These are phyloP conservation scores for Arabidopsis arenosa DNA, from an alignment of 345 rosid genomes.

Conservation along the genomic window DNA sequence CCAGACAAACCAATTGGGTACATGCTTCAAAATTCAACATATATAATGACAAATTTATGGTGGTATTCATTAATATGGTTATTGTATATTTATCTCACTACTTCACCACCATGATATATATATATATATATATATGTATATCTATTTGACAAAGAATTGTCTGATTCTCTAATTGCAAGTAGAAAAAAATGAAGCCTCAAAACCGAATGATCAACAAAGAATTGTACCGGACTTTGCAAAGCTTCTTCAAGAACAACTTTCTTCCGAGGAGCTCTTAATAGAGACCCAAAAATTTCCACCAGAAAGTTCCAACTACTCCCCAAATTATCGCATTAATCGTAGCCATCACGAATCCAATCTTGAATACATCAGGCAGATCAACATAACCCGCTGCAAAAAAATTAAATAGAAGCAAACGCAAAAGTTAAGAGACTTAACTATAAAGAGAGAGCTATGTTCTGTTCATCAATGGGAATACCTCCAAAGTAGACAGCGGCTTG, in stretches of 20 bases:
- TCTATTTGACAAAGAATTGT: too few species aligned
- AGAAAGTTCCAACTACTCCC: constrained; percentile 84
- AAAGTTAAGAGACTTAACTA: neutral
- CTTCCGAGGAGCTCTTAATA: constrained; percentile 51
- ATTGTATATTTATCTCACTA: too few species aligned
- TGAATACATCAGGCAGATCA: constrained; percentile 87
- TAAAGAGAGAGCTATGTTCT: neutral
- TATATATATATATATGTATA: too few species aligned
- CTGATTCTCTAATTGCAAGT: constrained; percentile 25
- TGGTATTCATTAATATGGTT: too few species aligned
- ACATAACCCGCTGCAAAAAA: constrained; percentile 81
- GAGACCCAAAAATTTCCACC: constrained; percentile 99
- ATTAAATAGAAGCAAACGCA: neutral
- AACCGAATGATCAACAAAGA: constrained; percentile 38
- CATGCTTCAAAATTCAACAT: too few species aligned
- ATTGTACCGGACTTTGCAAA: constrained; percentile 18
- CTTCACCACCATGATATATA: too few species aligned
- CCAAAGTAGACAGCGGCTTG: constrained; percentile 98
- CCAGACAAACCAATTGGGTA: neutral
- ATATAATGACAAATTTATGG: too few species aligned
- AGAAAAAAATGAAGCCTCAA: neutral
- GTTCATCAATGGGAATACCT: constrained; percentile 51
- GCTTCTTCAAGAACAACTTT: constrained; percentile 27
- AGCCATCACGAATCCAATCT: constrained; percentile 84
- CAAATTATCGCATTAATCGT: constrained; percentile 69